These are phyloP conservation scores for Fusarium sp. DNA, from an alignment of 2,329 filamentous ascomycete genomes.

Conservation along the genomic window DNA sequence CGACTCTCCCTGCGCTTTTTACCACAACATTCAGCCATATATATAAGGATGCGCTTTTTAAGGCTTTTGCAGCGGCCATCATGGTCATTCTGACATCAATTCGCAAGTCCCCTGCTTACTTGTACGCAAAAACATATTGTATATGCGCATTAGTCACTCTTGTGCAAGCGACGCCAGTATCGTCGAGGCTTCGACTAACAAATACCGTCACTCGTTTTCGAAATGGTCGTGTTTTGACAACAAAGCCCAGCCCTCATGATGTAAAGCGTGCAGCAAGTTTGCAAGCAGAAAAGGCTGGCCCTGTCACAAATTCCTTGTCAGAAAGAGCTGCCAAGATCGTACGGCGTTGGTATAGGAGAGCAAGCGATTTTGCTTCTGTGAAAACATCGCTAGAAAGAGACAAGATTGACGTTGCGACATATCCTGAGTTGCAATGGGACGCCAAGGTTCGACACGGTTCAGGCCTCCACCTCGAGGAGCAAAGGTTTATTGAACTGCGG, in stretches of 20 bases:
- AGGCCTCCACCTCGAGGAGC: constrained; percentile 25
- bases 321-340: neutral
- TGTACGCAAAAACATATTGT: constrained; percentile 43
- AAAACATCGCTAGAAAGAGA: constrained; percentile 28
- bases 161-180: constrained; percentile 38
- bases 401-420: constrained; percentile 23
- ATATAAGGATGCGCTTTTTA: neutral
- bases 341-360: constrained; percentile 35
- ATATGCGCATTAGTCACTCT: constrained; percentile 41
- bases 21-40: neutral
- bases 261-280: fast-evolving
- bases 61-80: neutral
- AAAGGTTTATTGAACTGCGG: constrained; percentile 28
- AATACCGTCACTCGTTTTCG: neutral
- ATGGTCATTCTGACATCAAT: constrained; percentile 44
- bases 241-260: neutral
- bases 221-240: neutral
- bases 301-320: fast-evolving
- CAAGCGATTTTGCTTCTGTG: constrained; percentile 30
- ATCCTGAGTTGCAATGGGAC: constrained; percentile 41
- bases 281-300: fast-evolving
- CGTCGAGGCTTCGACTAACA: constrained; percentile 26
- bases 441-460: constrained; percentile 31
- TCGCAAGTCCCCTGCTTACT: constrained; percentile 43
- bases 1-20: neutral